phyloP scores from a whole-genome alignment of 2,329 filamentous ascomycete species.

The Trichoderma gracile region DNA sequence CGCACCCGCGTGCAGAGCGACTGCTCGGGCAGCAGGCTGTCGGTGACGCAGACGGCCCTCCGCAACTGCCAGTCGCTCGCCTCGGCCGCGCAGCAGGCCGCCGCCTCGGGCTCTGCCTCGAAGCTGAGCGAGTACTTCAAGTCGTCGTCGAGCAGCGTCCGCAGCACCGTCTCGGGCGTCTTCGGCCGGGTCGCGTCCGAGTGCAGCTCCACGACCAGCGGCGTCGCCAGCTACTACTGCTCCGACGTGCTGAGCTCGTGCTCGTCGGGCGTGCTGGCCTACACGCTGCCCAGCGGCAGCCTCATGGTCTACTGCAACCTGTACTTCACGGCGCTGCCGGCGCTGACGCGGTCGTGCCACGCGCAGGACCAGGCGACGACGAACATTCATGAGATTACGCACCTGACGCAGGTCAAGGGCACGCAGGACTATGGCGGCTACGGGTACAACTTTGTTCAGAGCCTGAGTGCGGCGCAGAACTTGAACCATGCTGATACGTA shows the following conservation, averaged over 20 bases:
- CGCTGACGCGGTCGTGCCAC: constrained; percentile 55
- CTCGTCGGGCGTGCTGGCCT: constrained; percentile 56
- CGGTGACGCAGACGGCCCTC: constrained; percentile 52
- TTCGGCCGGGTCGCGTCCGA: constrained; percentile 54
- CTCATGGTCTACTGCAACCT: constrained; percentile 63
- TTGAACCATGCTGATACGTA: constrained; percentile 66
- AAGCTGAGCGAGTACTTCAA: constrained; percentile 66
- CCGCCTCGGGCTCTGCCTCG: constrained; percentile 49
- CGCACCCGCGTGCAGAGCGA: constrained; percentile 54
- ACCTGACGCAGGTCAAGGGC: constrained; percentile 57
- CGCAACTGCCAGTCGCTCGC: constrained; percentile 57
- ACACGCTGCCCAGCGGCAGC: constrained; percentile 56
- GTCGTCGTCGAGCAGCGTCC: constrained; percentile 47
- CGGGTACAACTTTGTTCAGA: constrained; percentile 51
- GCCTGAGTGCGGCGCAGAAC: constrained; percentile 51
- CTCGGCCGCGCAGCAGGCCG: constrained; percentile 52
- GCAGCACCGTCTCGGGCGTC: constrained; percentile 54
- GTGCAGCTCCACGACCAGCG: constrained; percentile 52
- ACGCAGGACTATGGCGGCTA: constrained; percentile 63
- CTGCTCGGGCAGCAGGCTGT: constrained; percentile 52
- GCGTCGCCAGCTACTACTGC: constrained; percentile 59
- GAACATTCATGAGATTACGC: constrained; percentile 65
- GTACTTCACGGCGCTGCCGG: constrained; percentile 57
- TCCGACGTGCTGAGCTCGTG: constrained; percentile 58
- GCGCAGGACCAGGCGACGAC: constrained; percentile 66